phyloP scores from a whole-genome alignment of 371 early-diverging fungal species.

The Apophysomyces trapeziformis region DNA sequence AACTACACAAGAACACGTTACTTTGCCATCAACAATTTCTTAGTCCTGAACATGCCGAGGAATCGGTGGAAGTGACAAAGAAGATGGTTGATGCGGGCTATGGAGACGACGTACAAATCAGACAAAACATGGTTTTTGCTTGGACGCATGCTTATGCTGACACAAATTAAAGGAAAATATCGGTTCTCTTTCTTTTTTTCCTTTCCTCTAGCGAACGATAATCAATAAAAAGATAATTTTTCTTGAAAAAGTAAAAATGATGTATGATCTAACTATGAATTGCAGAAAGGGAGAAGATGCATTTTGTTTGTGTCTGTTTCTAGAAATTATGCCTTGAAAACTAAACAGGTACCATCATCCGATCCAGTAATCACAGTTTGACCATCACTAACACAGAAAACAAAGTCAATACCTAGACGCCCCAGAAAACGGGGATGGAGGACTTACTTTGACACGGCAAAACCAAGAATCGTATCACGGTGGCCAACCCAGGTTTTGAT shows the following conservation, averaged over 20 bases:
- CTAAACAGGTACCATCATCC: conserved; percentile 79
- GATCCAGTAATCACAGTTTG: conserved; percentile 72
- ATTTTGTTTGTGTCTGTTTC: background rate
- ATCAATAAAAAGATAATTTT: background rate
- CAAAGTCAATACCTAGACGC: background rate
- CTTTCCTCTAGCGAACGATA: background rate
- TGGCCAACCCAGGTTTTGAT: conserved; percentile 83
- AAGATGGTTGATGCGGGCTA: background rate
- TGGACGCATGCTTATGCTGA: background rate
- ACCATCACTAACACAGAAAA: conserved; percentile 63
- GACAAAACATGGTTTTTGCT: background rate
- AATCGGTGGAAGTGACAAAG: background rate
- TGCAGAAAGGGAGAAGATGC: background rate
- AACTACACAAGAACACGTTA: background rate
- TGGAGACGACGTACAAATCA: conserved; percentile 1
- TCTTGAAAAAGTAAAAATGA: background rate
- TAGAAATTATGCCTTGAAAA: conserved; percentile 57
- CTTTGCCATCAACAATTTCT: background rate
- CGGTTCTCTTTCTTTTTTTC: background rate
- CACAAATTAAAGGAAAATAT: background rate
- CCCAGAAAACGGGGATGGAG: background rate
- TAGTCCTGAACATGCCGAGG: background rate
- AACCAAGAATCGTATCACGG: conserved; percentile 83
- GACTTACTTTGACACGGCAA: conserved; percentile 68
- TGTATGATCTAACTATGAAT: conserved; percentile 14